A percentile compares a stretch with the other conserved stretches of the same genome.
phyloP scores from a whole-genome alignment of 768 basidiomycete species.

The Mycena rosella region DNA sequence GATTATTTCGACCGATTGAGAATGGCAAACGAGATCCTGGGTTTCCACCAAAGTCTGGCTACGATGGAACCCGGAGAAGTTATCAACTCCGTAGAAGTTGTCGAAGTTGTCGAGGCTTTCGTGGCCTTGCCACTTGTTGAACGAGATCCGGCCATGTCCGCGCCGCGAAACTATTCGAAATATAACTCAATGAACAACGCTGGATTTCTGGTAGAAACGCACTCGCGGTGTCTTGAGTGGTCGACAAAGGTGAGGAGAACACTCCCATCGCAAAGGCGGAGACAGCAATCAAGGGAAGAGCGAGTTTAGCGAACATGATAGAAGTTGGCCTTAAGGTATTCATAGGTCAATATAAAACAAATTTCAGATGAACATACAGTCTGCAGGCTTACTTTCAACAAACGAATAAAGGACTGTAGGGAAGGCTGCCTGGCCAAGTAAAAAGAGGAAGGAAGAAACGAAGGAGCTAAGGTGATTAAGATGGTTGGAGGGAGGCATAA shows the following conservation, averaged over 20 bases:
- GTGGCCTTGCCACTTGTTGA: slow-evolving; percentile 54
- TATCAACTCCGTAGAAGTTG: slow-evolving; percentile 58
- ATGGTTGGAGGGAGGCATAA: not conserved
- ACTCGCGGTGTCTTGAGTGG: slow-evolving; percentile 16
- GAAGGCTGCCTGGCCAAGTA: slow-evolving; percentile 55
- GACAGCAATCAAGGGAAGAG: slow-evolving; percentile 46
- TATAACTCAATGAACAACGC: slow-evolving; percentile 34
- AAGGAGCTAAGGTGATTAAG: slow-evolving; percentile 38
- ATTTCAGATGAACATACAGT: slow-evolving; percentile 42
- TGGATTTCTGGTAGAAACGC: not conserved
- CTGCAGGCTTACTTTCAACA: slow-evolving; percentile 36
- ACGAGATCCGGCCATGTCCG: slow-evolving; percentile 33
- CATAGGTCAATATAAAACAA: slow-evolving; percentile 23
- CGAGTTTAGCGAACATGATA: slow-evolving; percentile 57
- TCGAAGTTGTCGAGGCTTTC: slow-evolving; percentile 55
- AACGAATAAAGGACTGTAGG: slow-evolving; percentile 49
- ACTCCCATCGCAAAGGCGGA: slow-evolving; percentile 48
- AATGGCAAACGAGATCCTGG: slow-evolving; percentile 55
- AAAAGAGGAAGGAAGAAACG: slow-evolving; percentile 41
- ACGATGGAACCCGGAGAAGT: slow-evolving; percentile 56
- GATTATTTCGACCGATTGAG: slow-evolving; percentile 46
- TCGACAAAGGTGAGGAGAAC: slow-evolving; percentile 53
- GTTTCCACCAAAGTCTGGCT: slow-evolving; percentile 49
- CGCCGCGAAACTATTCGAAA: slow-evolving; percentile 21
- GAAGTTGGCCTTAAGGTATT: slow-evolving; percentile 40